Evolutionary conservation across 2,329 filamentous ascomycete genomes (phyloP), one percentile per base, ranked within the genome.

Genomic region (Neopestalotiopsis rosae): DNA sequence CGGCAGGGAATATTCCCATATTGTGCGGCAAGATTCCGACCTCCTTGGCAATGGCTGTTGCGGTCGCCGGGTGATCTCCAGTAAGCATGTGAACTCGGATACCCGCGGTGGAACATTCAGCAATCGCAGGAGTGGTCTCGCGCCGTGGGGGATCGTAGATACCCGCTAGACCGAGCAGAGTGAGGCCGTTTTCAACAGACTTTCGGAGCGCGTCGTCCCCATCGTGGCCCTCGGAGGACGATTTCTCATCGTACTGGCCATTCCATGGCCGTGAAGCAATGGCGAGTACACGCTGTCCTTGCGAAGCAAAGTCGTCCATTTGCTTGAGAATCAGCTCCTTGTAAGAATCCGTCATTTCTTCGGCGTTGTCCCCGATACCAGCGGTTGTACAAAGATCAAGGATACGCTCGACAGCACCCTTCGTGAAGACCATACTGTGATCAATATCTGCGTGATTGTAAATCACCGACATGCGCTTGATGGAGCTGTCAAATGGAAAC

Each of bases 61-160:
- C 93, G 1, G 93, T 96, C 68, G 91, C 90, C 1, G 91, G 91
- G 76, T 95, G 92, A 74, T 96, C 93, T 69, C 93, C 93, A 28
- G 93, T 96, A 40, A 95, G 86, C 93, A 95, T 95, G 81, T 94
- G 92, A 6, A 95, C 92, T 71, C 87, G 88, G 77, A 95, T 94
- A 64, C 93, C 92, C 32, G 93, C 93, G 61, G 86, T 86, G 67
- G 91, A 88, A 75, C 92, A 94, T 75, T 91, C 87, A 28, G 84
- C 84, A 69, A 95, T 93, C 6, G 92, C 90, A 1, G 85, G 87
- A 28, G 91, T 92, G 0, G 94, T 94, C 81, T 97, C 94, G 2
- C 90, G 88, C 1, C 94, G 92, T 67, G 94, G 94, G 3, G 94
- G 94, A 73, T 97, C 94, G 77, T 96, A 95, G 71, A 97, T 91